phyloP scores from a whole-genome alignment of 2,329 filamentous ascomycete species.

The Penicillium sp. region DNA sequence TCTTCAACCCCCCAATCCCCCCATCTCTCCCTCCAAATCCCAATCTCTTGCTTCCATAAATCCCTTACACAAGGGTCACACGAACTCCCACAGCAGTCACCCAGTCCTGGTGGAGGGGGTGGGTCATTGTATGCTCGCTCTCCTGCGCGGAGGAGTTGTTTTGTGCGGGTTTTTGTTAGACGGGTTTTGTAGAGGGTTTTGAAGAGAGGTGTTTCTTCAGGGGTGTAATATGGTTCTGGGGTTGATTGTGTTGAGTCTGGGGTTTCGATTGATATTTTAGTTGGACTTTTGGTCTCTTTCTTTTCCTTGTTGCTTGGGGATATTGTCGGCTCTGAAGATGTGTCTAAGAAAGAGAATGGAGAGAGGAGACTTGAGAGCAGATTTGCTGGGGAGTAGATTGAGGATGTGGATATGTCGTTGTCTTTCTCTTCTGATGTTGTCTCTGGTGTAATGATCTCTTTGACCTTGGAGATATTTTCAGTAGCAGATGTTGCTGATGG shows the following conservation, averaged over 20 bases:
- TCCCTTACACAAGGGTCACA: slow-evolving; percentile 39
- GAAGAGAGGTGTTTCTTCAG: slow-evolving; percentile 26
- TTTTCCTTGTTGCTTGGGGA: background rate
- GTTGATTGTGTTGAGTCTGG: background rate
- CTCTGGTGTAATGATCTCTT: background rate
- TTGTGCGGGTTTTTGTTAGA: slow-evolving; percentile 30
- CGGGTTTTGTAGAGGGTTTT: slow-evolving; percentile 30
- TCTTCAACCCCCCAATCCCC: slow-evolving; percentile 19
- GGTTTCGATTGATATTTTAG: background rate
- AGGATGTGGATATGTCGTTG: background rate
- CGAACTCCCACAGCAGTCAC: slow-evolving; percentile 37
- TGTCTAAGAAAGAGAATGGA: slow-evolving; percentile 7
- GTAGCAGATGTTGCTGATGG: background rate
- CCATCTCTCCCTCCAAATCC: slow-evolving; percentile 36
- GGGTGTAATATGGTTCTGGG: slow-evolving; percentile 26
- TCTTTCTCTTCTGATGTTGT: background rate
- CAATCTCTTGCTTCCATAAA: slow-evolving; percentile 35
- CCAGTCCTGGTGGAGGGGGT: slow-evolving; percentile 32
- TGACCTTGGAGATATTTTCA: background rate
- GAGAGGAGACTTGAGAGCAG: slow-evolving; percentile 12
- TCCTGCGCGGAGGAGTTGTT: slow-evolving; percentile 34
- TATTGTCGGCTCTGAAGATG: slow-evolving; percentile 1
- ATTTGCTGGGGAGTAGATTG: background rate
- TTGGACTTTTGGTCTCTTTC: background rate
- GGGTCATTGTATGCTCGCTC: slow-evolving; percentile 31